Base-by-base conservation (phyloP, 306 rosid species). In the Arachis hypogaea region DNA sequence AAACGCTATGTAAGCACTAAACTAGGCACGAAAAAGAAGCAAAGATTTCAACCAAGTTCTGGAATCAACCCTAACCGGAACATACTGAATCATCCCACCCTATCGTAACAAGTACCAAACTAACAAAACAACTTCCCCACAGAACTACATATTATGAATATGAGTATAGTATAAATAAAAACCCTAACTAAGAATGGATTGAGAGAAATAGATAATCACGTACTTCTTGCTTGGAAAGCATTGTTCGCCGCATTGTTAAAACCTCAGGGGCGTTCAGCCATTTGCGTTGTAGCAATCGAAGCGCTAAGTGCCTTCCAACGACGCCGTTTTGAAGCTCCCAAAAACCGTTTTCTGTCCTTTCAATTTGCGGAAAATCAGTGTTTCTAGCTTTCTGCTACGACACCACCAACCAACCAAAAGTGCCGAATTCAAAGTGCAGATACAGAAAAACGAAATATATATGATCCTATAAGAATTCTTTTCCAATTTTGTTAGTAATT, bases 221-320 rank as follows among this genome's bases (percentile, higher is more conserved):
- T 82, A 86, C 88, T 91, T 89, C 73, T 58, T 69, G 77, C 68
- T 87, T 66, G 50, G 14, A 74, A 83, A 80, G 28, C 28, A 22
- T 22, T 22, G 28, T 22, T 22, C 28, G 28, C 28, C 62, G 78
- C 90, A 78, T 74, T 75, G 86, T 71, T 74, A 3, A 75, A 51
- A 66, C 77, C 76, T 47, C 74, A 76, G 54, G 75, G 78, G 68
- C 68, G 71, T 70, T 74, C 70, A 22, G 63, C 67, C 81, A 80
- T 71, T 77, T 2, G 69, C 65, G 47, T 46, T 56, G 46, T 51
- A 67, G 65, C 61, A 75, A 79, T 64, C 80, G 67, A 69, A 56
- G 54, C 38, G 78, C 63, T 33, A 41, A 69, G 65, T 40, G 56
- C 14, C n/a, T 71, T 66, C 28, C 51, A 4, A 0, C 65, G 73